These are phyloP conservation scores for Tetracladium marchalianum DNA, from an alignment of 495 filamentous ascomycete genomes.

Conservation along the genomic window DNA sequence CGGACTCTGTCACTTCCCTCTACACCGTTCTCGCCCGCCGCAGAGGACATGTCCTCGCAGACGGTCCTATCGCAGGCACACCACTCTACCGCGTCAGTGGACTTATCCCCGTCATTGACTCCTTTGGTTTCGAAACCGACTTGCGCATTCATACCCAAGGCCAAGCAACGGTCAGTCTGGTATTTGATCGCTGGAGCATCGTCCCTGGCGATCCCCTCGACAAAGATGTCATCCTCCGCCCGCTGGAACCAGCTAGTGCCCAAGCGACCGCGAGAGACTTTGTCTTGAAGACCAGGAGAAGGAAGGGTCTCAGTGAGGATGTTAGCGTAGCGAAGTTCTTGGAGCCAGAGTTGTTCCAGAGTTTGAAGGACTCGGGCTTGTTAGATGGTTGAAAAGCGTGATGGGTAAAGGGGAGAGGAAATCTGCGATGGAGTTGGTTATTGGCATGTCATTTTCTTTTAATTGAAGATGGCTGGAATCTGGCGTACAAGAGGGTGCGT, in stretches of 20 bases:
- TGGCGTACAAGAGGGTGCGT: too few species aligned
- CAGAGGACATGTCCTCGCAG: slow-evolving; percentile 83
- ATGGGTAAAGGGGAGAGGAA: too few species aligned
- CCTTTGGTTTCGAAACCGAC: slow-evolving; percentile 96
- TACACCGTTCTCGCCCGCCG: slow-evolving; percentile 88
- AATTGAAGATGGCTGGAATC: too few species aligned
- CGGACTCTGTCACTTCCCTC: slow-evolving; percentile 75
- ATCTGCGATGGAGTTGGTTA: too few species aligned
- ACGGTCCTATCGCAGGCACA: slow-evolving; percentile 89
- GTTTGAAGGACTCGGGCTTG: slow-evolving; percentile 79
- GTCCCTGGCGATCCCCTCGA: slow-evolving; percentile 94
- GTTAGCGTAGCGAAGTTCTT: slow-evolving; percentile 92
- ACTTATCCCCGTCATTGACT: slow-evolving; percentile 90
- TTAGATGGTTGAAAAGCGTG: slow-evolving; percentile 49
- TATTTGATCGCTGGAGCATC: slow-evolving; percentile 91
- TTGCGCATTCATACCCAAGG: slow-evolving; percentile 92
- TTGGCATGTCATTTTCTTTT: too few species aligned
- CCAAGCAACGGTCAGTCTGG: slow-evolving; percentile 78
- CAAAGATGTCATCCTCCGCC: slow-evolving; percentile 67
- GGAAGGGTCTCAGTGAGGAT: slow-evolving; percentile 93
- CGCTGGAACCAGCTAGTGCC: slow-evolving; percentile 76
- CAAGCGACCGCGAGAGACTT: slow-evolving; percentile 90
- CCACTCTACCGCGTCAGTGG: slow-evolving; percentile 89
- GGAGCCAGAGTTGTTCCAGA: slow-evolving; percentile 85
- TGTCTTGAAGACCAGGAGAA: slow-evolving; percentile 84